Percentiles rank a stretch among this genome's conserved stretches.
Conservation (phyloP, 768 basidiomycete species). For the Cyclocybe aegerita region DNA sequence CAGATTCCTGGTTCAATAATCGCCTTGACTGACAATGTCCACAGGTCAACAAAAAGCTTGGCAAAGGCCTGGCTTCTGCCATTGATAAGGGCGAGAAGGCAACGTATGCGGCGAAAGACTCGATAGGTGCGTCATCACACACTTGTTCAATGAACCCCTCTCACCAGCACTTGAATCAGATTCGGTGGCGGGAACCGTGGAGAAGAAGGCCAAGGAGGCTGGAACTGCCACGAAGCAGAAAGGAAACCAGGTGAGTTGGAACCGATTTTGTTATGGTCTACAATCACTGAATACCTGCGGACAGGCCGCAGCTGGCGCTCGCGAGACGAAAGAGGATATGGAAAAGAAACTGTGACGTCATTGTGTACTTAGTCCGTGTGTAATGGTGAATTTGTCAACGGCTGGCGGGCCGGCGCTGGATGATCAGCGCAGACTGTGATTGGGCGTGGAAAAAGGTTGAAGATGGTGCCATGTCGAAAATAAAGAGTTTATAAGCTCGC, state of each 20-base stretch:
- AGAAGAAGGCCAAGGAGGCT: conserved; percentile 30
- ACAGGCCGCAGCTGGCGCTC: conserved; percentile 33
- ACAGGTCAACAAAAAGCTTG: conserved; percentile 46
- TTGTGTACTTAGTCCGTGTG: conserved; percentile 13
- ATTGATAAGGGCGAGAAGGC: conserved; percentile 47
- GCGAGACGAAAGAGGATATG: conserved; percentile 34
- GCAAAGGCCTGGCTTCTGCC: conserved; percentile 43
- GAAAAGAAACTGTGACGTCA: conserved; percentile 25
- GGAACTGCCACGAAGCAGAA: conserved; percentile 19
- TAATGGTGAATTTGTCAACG: background rate
- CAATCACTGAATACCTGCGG: background rate
- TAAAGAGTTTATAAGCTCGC: background rate
- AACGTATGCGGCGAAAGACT: conserved; percentile 39
- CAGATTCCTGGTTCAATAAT: background rate
- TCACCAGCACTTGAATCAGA: conserved; percentile 23
- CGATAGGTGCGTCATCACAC: conserved; percentile 30
- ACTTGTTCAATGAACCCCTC: background rate
- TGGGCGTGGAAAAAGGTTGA: conserved; percentile 34
- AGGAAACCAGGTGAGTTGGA: conserved; percentile 13
- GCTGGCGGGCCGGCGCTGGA: background rate
- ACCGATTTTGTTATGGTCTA: no score
- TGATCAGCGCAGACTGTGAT: conserved; percentile 26
- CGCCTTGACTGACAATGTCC: background rate
- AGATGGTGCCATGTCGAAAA: conserved; percentile 31
- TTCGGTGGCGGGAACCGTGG: conserved; percentile 27